Evolutionary conservation across 306 rosid species (phyloP).

Genomic region (Cucurbita pepo): DNA sequence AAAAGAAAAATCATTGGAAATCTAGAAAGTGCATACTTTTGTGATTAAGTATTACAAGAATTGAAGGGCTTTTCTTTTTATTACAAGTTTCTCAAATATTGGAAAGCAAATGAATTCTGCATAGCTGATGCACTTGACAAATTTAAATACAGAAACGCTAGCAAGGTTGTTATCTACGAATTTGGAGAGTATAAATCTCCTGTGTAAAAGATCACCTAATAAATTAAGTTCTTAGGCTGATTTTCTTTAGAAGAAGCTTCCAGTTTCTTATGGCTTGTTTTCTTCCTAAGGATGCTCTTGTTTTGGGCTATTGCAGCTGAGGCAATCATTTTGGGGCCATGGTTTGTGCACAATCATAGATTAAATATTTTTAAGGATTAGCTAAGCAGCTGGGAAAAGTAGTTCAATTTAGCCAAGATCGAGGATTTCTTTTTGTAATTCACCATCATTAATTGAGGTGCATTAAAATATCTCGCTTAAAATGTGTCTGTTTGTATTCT

Average conservation of each 20-base stretch:
- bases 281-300: background rate
- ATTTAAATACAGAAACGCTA: background rate
- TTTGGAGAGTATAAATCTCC: background rate
- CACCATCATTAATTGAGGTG: background rate
- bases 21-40: background rate
- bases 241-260: background rate
- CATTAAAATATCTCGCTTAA: background rate
- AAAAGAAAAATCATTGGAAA: background rate
- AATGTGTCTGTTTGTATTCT: background rate
- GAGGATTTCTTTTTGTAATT: background rate
- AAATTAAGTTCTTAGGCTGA: background rate
- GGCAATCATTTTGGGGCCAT: background rate
- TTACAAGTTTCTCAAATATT: background rate
- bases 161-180: background rate
- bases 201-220: background rate
- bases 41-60: background rate
- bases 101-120: background rate
- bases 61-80: background rate
- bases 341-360: background rate
- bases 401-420: background rate
- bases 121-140: background rate
- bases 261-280: background rate
- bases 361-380: background rate
- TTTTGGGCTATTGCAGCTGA: background rate
- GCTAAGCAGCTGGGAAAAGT: background rate